Percentiles rank a stretch among this genome's conserved stretches.
phyloP scores from a whole-genome alignment of 2,329 filamentous ascomycete species.

The Alternaria tenuissima region DNA sequence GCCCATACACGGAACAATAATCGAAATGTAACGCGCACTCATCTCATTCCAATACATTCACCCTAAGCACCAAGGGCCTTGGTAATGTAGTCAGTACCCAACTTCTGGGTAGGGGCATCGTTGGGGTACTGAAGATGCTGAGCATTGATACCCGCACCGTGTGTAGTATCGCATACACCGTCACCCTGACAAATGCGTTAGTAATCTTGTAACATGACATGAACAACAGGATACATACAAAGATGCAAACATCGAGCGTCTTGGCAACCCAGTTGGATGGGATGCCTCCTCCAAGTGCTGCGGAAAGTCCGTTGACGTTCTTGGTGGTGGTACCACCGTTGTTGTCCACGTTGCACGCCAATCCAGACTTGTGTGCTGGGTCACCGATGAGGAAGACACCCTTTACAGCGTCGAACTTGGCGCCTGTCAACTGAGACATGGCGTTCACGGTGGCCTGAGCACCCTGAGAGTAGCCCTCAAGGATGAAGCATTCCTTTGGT shows the following conservation, averaged over 20 bases:
- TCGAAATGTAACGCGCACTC: slow-evolving; percentile 7
- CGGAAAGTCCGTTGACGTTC: slow-evolving; percentile 40
- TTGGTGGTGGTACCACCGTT: slow-evolving; percentile 30
- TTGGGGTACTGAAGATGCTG: slow-evolving; percentile 41
- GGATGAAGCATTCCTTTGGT: slow-evolving; percentile 47
- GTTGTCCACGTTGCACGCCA: slow-evolving; percentile 47
- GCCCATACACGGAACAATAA: background rate
- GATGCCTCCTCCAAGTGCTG: slow-evolving; percentile 16
- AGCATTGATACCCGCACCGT: slow-evolving; percentile 43
- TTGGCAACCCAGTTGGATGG: slow-evolving; percentile 45
- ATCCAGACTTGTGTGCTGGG: slow-evolving; percentile 43
- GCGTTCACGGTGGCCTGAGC: slow-evolving; percentile 49
- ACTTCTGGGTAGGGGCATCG: slow-evolving; percentile 37
- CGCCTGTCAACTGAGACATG: slow-evolving; percentile 42
- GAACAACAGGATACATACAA: slow-evolving; percentile 24
- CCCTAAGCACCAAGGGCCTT: background rate
- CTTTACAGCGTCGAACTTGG: slow-evolving; percentile 46
- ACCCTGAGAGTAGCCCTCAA: slow-evolving; percentile 51
- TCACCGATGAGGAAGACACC: slow-evolving; percentile 50
- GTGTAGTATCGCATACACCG: slow-evolving; percentile 48
- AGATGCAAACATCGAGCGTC: slow-evolving; percentile 50
- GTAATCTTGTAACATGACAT: background rate
- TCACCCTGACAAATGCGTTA: slow-evolving; percentile 36
- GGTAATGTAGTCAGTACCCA: slow-evolving; percentile 20
- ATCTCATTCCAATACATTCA: background rate